Base-by-base conservation (phyloP, 2,329 filamentous ascomycete species). In the Verticillium dahliae region DNA sequence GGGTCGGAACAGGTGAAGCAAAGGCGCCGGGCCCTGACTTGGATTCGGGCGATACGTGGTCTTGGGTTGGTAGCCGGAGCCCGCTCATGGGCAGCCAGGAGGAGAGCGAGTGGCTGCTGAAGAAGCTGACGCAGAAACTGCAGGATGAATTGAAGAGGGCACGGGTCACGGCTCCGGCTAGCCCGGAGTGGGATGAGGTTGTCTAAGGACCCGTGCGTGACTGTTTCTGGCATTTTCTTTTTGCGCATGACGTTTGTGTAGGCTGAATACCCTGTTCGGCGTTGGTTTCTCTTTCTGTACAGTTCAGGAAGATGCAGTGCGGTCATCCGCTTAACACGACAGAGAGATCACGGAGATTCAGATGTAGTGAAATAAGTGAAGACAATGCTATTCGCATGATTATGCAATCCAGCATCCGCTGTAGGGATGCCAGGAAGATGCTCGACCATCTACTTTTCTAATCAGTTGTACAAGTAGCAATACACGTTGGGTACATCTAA, bases 81-180 rank as follows among this genome's bases (percentile, higher is more conserved):
- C 90, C 90, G 3, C 77, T 92, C 13, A 88, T 91, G 84, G 84
- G 87, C 3, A 81, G 81, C 57, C 82, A 86, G 68, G 83, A 84
- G 61, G 90, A 92, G 74, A 82, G 85, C 14, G 85, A 91, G 70
- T 92, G 90, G 90, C 85, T 92, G 39, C 72, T 92, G 50, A 86
- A 91, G 63, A 80, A 84, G 63, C 72, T 92, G 59, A 82, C 82
- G 63, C 77, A 78, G 59, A 81, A 76, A 62, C 75, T 93, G 41
- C 79, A 83, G 37, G 82, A 81, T 0, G 68, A 85, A n/a, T 74
- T 87, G 1, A 80, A 86, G 56, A 62, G 62, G 54, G 64, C 65
- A 62, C 10, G 9, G 45, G 65, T 62, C 61, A 61, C 62, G 61
- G 59, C 66, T 4, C 60, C 66, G n/a, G 27, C 33, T 14, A 56